phyloP scores from a whole-genome alignment of 331 rosid species.

The Stylosanthes scabra region DNA sequence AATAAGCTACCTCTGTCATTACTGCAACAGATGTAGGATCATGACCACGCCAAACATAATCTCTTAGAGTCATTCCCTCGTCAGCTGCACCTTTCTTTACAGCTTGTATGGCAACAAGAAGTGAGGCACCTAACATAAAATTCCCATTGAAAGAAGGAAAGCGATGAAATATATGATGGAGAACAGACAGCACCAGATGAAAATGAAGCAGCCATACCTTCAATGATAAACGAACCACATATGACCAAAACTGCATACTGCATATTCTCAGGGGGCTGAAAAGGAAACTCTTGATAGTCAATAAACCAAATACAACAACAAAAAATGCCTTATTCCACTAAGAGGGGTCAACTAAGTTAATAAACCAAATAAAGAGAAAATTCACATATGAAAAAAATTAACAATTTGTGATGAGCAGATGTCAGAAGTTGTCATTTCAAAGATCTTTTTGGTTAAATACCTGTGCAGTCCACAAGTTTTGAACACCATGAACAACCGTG shows the following conservation, averaged over 20 bases:
- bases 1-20: constrained; percentile 86
- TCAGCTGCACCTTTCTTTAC: constrained; percentile 97
- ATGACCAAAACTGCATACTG: constrained; percentile 84
- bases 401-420: constrained; percentile 7
- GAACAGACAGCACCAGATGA: constrained; percentile 30
- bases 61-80: constrained; percentile 95
- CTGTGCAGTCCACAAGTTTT: constrained; percentile 90
- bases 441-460: constrained; percentile 49
- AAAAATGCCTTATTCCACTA: too few species aligned
- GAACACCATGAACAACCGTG: constrained; percentile 94
- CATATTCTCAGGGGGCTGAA: constrained; percentile 89
- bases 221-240: constrained; percentile 92
- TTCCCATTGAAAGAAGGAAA: constrained; percentile 14
- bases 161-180: constrained; percentile 24
- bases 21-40: constrained; percentile 99
- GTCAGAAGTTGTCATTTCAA: constrained; percentile 23
- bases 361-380: constrained; percentile 31
- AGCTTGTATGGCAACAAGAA: constrained; percentile 97
- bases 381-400: constrained; percentile 9
- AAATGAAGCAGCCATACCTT: constrained; percentile 61
- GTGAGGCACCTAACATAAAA: constrained; percentile 81
- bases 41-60: constrained; percentile 97
- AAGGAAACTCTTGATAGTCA: constrained; percentile 43
- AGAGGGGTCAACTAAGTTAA: too few species aligned
- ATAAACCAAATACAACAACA: constrained; percentile 24